Evolutionary conservation across 768 basidiomycete species (phyloP).

Genomic region (Paxillus ammoniavirescens): DNA sequence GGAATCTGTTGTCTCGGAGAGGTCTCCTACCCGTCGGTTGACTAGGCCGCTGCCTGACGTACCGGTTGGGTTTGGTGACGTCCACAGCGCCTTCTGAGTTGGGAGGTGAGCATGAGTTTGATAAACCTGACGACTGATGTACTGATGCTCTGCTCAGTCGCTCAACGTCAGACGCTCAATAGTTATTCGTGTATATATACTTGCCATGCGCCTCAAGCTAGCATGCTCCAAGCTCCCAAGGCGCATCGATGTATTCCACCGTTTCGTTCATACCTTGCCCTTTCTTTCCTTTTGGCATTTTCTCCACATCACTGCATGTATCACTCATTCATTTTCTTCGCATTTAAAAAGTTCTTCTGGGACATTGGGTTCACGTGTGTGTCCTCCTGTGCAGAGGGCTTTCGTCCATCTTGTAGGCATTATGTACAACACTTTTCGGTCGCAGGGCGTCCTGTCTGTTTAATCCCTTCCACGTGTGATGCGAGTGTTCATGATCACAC

Average conservation of each 20-base stretch:
- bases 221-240: too few species aligned
- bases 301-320: not conserved
- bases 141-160: not conserved
- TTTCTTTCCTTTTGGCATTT: constrained; percentile 10
- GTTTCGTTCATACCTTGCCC: not conserved
- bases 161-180: not conserved
- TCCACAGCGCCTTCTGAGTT: constrained; percentile 13
- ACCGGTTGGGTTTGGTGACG: constrained; percentile 28
- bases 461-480: too few species aligned
- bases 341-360: constrained; percentile 1
- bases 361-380: constrained; percentile 6
- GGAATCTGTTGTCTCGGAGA: constrained; percentile 25
- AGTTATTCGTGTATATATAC: too few species aligned
- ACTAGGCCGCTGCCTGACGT: constrained; percentile 25
- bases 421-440: not conserved
- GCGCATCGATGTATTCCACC: not conserved
- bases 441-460: not conserved
- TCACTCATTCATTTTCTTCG: constrained; percentile 2
- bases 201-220: not conserved
- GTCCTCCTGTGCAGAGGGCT: constrained; percentile 3
- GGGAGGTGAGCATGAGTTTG: too few species aligned
- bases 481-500: too few species aligned
- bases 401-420: not conserved
- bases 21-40: constrained; percentile 1
- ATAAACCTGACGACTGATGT: constrained; percentile 7